Conservation (phyloP, 148 eudicot species). For the Amaranthus cruentus region DNA sequence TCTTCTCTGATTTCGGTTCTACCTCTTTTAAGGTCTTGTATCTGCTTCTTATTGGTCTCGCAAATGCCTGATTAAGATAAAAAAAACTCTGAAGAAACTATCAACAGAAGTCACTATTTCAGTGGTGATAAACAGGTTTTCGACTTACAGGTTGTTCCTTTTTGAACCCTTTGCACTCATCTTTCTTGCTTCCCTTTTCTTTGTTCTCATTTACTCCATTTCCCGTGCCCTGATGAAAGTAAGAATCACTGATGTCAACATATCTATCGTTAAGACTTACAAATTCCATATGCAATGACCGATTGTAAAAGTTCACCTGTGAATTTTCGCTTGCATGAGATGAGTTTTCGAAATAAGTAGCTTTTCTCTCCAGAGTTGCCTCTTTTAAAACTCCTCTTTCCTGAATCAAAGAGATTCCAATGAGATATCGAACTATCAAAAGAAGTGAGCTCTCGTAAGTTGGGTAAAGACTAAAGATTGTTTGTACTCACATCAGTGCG, state of each 20-base stretch:
- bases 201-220: conserved; percentile 21
- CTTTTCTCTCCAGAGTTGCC: conserved; percentile 62
- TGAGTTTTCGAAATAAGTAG: conserved; percentile 32
- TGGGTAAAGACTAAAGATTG: background rate
- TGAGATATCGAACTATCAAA: conserved; percentile 5
- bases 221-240: conserved; percentile 13
- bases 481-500: conserved; percentile 71
- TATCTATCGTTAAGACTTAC: background rate
- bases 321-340: conserved; percentile 31
- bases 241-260: background rate
- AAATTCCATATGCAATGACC: background rate
- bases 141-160: conserved; percentile 31
- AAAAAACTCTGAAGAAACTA: background rate
- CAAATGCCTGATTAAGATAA: background rate
- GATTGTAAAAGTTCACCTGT: conserved; percentile 16
- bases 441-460: background rate
- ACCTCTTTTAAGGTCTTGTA: conserved; percentile 11
- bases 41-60: conserved; percentile 31
- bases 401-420: conserved; percentile 33
- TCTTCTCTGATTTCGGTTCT: conserved; percentile 24
- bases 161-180: conserved; percentile 9
- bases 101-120: background rate
- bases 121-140: background rate
- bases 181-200: conserved; percentile 22
- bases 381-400: conserved; percentile 90